Evolutionary conservation across 2,329 filamentous ascomycete species (phyloP), one percentile per base, ranked within the genome.

Genomic region (Setomelanomma holmii): DNA sequence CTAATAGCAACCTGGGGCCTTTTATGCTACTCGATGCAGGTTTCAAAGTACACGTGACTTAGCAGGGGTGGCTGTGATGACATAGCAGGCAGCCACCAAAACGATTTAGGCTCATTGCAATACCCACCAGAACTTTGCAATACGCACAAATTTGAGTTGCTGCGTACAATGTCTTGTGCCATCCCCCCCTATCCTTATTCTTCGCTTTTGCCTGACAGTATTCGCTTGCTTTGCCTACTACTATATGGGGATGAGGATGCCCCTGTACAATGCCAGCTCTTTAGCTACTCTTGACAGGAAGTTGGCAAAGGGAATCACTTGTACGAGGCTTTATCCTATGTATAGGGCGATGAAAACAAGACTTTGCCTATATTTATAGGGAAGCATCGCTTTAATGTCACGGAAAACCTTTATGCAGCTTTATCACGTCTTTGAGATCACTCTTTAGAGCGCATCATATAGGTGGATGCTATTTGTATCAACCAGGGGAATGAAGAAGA

Each of bases 221-320:
- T 59, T 54, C 56, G 56, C 39, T 35, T 59, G 39, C 56, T 59
- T 40, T 43, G 44, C 24, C 36, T 56, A 47, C 14, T 54, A 39
- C 56, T 53, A 19, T 20, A 47, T 45, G 23, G 47, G 50, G 41
- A 56, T 22, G 12, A 51, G 24, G 33, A 5, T 12, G 56, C 49
- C 5, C 23, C 27, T 23, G 49, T 59, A 7, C 34, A 52, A 51
- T 60, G 53, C 36, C 27, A 54, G 45, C 53, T 60, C 47, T 52
- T 56, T 45, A 20, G 50, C 17, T 56, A 54, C 45, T 42, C 41
- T 52, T 41, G 54, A 36, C 22, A 41, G 35, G 47, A 52, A 46
- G 14, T 21, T 3, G 36, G 41, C 21, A 45, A 23, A 49, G 16
- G 40, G n/a, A 45, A 22, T 22, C 45, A 54, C 20, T 36, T 24